Evolutionary conservation across 768 basidiomycete genomes (phyloP).

Genomic region (Favolaschia claudopus): DNA sequence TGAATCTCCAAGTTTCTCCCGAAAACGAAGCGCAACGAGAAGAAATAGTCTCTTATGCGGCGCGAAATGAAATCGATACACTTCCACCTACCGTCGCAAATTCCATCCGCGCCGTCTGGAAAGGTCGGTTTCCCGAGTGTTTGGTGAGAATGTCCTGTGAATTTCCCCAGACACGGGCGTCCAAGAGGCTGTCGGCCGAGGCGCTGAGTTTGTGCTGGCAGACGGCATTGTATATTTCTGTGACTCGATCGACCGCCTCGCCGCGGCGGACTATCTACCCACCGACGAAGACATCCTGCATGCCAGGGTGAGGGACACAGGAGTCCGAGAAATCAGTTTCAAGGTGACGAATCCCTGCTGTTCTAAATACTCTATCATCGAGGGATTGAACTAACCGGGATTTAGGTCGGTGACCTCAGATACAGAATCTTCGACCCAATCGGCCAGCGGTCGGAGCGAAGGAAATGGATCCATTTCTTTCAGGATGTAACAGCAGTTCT

Average conservation of each 20-base stretch:
- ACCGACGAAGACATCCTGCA: slow-evolving; percentile 96
- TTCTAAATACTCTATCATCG: not conserved
- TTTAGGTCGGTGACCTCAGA: slow-evolving; percentile 83
- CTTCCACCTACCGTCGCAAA: slow-evolving; percentile 79
- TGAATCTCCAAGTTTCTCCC: slow-evolving; percentile 75
- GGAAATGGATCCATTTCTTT: slow-evolving; percentile 97
- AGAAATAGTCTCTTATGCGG: slow-evolving; percentile 73
- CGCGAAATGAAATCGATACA: slow-evolving; percentile 80
- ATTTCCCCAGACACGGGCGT: slow-evolving; percentile 66
- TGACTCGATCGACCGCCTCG: slow-evolving; percentile 87
- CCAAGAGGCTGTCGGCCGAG: slow-evolving; percentile 80
- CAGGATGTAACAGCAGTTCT: slow-evolving; percentile 94
- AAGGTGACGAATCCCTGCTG: slow-evolving; percentile 40
- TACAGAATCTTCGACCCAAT: slow-evolving; percentile 95
- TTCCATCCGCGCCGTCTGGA: slow-evolving; percentile 82
- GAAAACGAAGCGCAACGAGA: slow-evolving; percentile 72
- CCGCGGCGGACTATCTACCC: slow-evolving; percentile 77
- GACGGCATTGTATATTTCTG: slow-evolving; percentile 98
- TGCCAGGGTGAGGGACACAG: slow-evolving; percentile 94
- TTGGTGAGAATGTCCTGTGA: not conserved
- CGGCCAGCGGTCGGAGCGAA: slow-evolving; percentile 87
- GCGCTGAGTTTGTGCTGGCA: slow-evolving; percentile 95
- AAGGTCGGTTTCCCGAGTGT: too few species aligned
- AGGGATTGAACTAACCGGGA: not conserved
- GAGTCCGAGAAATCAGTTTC: slow-evolving; percentile 98